Conservation (phyloP, 805 yeast species). For the Hyphopichia homilentoma region DNA sequence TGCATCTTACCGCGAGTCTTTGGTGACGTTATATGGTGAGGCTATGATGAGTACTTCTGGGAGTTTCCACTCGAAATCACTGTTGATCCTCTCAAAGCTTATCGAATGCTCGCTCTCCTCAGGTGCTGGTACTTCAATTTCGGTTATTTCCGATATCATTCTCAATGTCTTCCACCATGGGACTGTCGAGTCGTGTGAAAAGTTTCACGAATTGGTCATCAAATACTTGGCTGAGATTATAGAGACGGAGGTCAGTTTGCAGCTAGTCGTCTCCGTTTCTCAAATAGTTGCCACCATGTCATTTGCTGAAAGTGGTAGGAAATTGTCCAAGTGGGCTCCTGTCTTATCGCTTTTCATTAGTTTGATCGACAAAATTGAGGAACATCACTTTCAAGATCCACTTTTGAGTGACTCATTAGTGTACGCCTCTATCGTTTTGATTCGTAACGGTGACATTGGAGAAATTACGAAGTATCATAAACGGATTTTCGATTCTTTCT, state of each 20-base stretch:
- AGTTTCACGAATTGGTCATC: conserved; percentile 36
- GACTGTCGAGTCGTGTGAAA: conserved; percentile 41
- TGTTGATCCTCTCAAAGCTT: conserved; percentile 44
- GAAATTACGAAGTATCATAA: conserved; percentile 46
- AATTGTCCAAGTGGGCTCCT: conserved; percentile 51
- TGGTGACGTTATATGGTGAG: conserved; percentile 64
- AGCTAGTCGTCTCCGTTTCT: conserved; percentile 22
- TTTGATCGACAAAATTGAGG: conserved; percentile 16
- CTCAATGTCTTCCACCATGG: conserved; percentile 54
- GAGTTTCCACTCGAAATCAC: conserved; percentile 71
- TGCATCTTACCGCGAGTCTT: conserved; percentile 51
- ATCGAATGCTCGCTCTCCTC: conserved; percentile 29
- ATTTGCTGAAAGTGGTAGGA: conserved; percentile 71
- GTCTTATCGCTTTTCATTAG: conserved; percentile 17
- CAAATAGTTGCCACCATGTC: conserved; percentile 46
- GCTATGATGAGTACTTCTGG: conserved; percentile 69
- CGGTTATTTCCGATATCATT: conserved; percentile 57
- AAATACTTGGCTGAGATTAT: conserved; percentile 14
- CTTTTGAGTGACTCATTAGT: conserved; percentile 27
- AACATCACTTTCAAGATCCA: conserved; percentile 7
- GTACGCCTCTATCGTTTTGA: conserved; percentile 45
- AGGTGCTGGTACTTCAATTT: conserved; percentile 21
- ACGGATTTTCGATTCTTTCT: conserved; percentile 37
- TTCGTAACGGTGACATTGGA: conserved; percentile 54
- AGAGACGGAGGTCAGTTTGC: conserved; percentile 5